Conservation (phyloP, 352 stramenopile species). For the Stramenopiles sp. region DNA sequence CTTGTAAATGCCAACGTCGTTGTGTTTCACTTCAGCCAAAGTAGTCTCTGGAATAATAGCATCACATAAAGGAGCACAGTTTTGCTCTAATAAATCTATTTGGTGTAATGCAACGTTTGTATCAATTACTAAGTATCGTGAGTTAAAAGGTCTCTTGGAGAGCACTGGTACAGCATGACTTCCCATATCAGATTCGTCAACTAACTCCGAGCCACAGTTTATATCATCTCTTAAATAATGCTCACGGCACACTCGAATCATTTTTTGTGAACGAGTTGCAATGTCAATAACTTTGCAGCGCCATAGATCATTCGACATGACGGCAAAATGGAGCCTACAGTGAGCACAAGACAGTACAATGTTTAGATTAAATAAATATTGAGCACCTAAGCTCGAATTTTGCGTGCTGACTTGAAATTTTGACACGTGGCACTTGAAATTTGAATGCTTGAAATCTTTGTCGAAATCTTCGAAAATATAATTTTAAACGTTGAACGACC, state of each 20-base stretch:
- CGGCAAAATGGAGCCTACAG: too few relatives aligned
- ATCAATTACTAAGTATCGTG: conserved; percentile 34
- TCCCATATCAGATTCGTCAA: conserved; percentile 25
- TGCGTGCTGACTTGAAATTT: too few relatives aligned
- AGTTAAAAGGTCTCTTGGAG: conserved; percentile 20
- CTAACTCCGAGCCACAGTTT: conserved; percentile 26
- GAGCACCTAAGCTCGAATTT: too few relatives aligned
- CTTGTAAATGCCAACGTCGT: conserved; percentile 48
- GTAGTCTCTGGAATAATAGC: conserved; percentile 56
- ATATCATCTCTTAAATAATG: conserved; percentile 45
- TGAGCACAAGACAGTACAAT: too few relatives aligned
- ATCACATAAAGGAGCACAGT: conserved; percentile 25
- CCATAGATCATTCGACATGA: too few relatives aligned
- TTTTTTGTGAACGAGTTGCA: conserved; percentile 20
- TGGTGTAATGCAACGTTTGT: conserved; percentile 48
- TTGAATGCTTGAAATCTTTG: too few relatives aligned
- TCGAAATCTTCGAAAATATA: too few relatives aligned
- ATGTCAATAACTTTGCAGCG: too few relatives aligned
- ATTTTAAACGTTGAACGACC: too few relatives aligned
- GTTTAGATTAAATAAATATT: too few relatives aligned
- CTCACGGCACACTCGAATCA: conserved; percentile 37
- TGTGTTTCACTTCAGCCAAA: conserved; percentile 35
- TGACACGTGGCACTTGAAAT: too few relatives aligned
- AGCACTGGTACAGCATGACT: conserved; percentile 27
- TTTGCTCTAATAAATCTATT: conserved; percentile 46